Base-by-base conservation (phyloP, 768 basidiomycete species). In the Lactarius pseudohatsudake region DNA sequence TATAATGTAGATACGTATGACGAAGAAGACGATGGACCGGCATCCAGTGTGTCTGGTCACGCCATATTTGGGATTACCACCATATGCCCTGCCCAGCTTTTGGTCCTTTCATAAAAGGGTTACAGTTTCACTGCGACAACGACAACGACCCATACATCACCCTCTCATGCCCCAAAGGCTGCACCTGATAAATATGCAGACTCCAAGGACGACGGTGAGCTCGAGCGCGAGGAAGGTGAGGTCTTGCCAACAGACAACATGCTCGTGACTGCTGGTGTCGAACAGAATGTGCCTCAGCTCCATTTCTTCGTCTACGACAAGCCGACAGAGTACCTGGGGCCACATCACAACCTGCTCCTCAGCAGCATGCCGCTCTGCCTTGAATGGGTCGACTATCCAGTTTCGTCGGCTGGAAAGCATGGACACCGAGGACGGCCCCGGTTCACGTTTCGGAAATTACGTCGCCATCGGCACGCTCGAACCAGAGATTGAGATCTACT, bases 401-500 rank as follows among this genome's bases (percentile, higher is more conserved):
- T 94, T 28, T 77, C 73, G 22, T 71, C 73, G 54, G 78, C 88
- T 64, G 61, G 74, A 26, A 72, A 76, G 16, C 75, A 76, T 54
- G 69, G 75, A 65, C 64, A 73, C 61, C 1, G 54, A 50, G 10
- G 65, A 69, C n/a, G 43, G 47, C 4, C 20, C 74, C 62, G 69
- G 64, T 13, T 74, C 74, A 71, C 70, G 76, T 57, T 84, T 86
- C 60, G 95, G 94, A 7, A 96, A 90, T 75, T 98, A 92, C 77
- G 89, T 99, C 71, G 97, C 97, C 2, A 95, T 99, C 22, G 97
- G 96, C 15, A 96, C 95, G 2, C 86, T 98, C 62, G 96, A 98
- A 70, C 96, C 97, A 28, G 94, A 96, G 74, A 98, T 99, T 68
- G 97, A 99, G 77, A 96, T 99, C 72, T 99, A 96, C 94, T 96